Conservation (phyloP, 345 rosid species). For the Kandelia obovata region DNA sequence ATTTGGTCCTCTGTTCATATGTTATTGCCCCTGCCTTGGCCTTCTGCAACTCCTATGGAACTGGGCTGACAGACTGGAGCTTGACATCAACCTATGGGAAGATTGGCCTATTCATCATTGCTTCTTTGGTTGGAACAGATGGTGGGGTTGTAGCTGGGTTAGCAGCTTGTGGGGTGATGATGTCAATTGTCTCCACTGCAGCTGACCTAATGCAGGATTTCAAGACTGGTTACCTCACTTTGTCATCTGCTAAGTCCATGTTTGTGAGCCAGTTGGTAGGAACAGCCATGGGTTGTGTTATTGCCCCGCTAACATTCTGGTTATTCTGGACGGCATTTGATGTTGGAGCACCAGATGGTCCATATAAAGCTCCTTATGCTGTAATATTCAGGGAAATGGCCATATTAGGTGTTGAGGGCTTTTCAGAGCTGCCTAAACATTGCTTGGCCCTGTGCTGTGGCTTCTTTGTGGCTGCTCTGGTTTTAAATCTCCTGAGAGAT, state of each 20-base stretch:
- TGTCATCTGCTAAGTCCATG: conserved; percentile 90
- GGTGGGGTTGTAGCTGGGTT: conserved; percentile 92
- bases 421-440: conserved; percentile 74
- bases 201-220: conserved; percentile 98
- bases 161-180: conserved; percentile 88
- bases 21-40: conserved; percentile 88
- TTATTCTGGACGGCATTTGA: conserved; percentile 84
- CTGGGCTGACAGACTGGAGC: conserved; percentile 85
- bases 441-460: conserved; percentile 73
- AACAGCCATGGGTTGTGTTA: conserved; percentile 88
- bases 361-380: conserved; percentile 83
- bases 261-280: conserved; percentile 80
- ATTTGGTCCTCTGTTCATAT: conserved; percentile 72
- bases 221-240: conserved; percentile 81
- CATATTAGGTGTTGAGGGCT: conserved; percentile 72
- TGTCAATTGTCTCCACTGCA: conserved; percentile 88
- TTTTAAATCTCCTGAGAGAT: conserved; percentile 65
- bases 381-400: conserved; percentile 91
- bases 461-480: conserved; percentile 59
- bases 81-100: conserved; percentile 83
- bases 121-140: conserved; percentile 66
- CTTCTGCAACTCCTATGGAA: conserved; percentile 87
- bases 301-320: conserved; percentile 90
- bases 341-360: conserved; percentile 78
- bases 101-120: conserved; percentile 84